Evolutionary conservation across 2,329 filamentous ascomycete species (phyloP).

Genomic region (Hypoxylon sp.): DNA sequence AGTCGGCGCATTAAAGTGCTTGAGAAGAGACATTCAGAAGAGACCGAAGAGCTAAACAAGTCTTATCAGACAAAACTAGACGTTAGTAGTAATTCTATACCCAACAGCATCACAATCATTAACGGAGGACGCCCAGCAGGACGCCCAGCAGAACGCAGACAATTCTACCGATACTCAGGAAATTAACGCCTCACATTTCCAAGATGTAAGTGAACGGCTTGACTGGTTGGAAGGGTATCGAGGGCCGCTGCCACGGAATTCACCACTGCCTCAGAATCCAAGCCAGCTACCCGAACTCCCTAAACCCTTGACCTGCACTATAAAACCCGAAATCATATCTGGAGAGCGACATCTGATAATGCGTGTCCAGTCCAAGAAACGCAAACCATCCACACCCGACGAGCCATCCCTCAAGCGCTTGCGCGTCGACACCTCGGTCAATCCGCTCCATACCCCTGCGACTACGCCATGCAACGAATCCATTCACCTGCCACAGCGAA

Average conservation of each 20-base stretch:
- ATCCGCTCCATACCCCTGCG: constrained; percentile 23
- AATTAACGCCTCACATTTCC: background rate
- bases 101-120: too few relatives aligned
- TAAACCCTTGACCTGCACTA: constrained; percentile 22
- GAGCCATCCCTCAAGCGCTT: constrained; percentile 16
- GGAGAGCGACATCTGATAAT: constrained; percentile 32
- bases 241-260: background rate
- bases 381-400: constrained; percentile 14
- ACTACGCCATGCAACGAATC: constrained; percentile 9
- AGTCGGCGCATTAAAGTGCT: constrained; percentile 1
- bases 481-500: constrained; percentile 27
- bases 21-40: constrained; percentile 12
- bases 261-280: constrained; percentile 2
- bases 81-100: too few relatives aligned
- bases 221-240: background rate
- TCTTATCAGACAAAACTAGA: too few relatives aligned
- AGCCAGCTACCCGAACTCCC: background rate
- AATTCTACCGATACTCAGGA: background rate
- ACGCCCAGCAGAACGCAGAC: too few relatives aligned
- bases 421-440: constrained; percentile 19
- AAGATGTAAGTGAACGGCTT: constrained; percentile 26
- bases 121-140: too few relatives aligned
- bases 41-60: too few relatives aligned
- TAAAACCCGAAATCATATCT: constrained; percentile 24
- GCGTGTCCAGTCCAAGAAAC: constrained; percentile 34